A percentile compares a stretch with the other conserved stretches of the same genome.
phyloP scores from a whole-genome alignment of 225 moss, liverwort and hornwort species.

The Antitrichia curtipendula region DNA sequence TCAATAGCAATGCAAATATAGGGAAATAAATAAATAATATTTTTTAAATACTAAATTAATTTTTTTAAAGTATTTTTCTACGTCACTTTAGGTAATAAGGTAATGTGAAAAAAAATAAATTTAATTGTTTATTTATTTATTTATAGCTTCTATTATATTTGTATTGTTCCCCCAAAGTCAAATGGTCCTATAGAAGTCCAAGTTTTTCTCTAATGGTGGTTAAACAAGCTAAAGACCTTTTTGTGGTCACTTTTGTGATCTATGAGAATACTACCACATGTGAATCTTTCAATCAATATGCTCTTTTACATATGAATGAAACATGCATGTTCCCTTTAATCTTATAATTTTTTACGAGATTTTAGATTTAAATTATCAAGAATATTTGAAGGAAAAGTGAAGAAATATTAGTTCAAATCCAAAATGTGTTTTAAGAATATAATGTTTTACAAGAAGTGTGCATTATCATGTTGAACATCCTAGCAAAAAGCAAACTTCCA shows the following conservation, averaged over 20 bases:
- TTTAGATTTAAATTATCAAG: not conserved
- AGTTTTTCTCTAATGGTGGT: too few relatives aligned
- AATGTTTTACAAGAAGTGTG: not conserved
- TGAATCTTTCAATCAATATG: not conserved
- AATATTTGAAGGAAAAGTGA: not conserved
- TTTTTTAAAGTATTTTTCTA: too few relatives aligned
- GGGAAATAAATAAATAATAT: not conserved
- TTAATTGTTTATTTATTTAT: too few relatives aligned
- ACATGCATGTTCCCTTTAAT: not conserved
- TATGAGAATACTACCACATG: accelerated
- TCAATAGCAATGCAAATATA: not conserved
- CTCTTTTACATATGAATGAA: not conserved
- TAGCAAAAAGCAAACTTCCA: not conserved
- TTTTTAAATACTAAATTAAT: too few relatives aligned
- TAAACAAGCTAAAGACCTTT: not conserved
- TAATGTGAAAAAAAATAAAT: too few relatives aligned
- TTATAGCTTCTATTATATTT: too few relatives aligned
- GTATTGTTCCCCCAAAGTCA: too few relatives aligned
- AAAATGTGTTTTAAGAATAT: not conserved
- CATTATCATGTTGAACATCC: not conserved
- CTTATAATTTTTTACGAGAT: not conserved
- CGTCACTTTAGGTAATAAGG: too few relatives aligned
- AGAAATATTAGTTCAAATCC: not conserved
- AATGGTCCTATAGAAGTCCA: accelerated
- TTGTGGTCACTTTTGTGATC: not conserved